Evolutionary conservation across 768 basidiomycete species (phyloP), one percentile per base, ranked within the genome.

Genomic region (Mycena crocata): DNA sequence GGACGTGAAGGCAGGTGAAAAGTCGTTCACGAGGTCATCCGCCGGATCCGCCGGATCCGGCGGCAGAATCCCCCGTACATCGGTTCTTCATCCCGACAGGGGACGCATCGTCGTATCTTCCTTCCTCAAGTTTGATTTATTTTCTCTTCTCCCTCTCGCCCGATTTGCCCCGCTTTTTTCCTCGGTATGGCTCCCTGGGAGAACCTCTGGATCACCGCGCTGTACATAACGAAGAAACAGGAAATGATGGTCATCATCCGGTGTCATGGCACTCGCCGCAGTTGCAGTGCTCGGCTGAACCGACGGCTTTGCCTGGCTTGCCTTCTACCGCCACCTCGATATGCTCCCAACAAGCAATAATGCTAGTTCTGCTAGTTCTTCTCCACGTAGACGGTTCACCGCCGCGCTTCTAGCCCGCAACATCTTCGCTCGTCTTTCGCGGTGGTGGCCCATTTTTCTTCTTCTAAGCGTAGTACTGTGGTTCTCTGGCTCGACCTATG

Each of bases 391-490:
- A 2, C 39, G 52, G 21, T 46, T 49, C 17, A 56, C 62, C 19
- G 51, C 34, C 19, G 31, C 48, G 3, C 56, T 59, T 17, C 0
- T 59, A 35, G 28, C 57, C 5, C 64, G 64, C 34, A 50, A 42
- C 19, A 7, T 62, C 42, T 40, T 55, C 21, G 19, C 34, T 5
- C 64, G 57, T 8, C 24, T 50, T 3, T 32, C 37, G 35, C 65
- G 65, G 35, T 66, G 65, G 58, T 66, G 66, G 66, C 46, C 34
- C 48, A 5, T 62, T 34, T 37, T 31, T 12, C 59, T 62, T 1
- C 24, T 61, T 34, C 32, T 67, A 13, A 21, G 3, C 8, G 54
- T 37, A 1, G 17, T 57, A 0, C 34, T 57, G 9, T 56, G 60
- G 40, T 19, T 62, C 15, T 50, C 48, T 3, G 46, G 46, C 15